Evolutionary conservation across 2,329 filamentous ascomycete genomes (phyloP), one percentile per base, ranked within the genome.

Genomic region (Botrytis hyacinthi): DNA sequence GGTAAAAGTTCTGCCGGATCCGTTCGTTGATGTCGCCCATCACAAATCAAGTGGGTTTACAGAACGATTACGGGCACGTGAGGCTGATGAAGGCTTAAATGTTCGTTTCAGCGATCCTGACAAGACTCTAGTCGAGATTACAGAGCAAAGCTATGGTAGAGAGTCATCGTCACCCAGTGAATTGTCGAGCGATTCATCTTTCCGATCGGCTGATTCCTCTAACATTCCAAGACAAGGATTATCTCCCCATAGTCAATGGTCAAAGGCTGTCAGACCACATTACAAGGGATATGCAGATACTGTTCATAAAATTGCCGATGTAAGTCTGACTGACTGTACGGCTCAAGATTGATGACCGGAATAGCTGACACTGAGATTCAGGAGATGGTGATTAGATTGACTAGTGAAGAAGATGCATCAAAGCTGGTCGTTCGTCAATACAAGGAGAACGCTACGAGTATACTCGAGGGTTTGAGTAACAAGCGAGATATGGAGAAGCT

Each of bases 221-320:
- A 69, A 65, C 73, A 76, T 70, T 66, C 76, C 76, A 40, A 73
- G 75, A 14, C 57, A 68, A 40, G 75, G 77, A 59, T 68, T 62
- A 2, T 62, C 61, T 14, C 61, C 68, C 2, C 74, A 73, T 32
- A 75, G 77, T 20, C 71, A 48, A 16, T 81, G 79, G 78, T 79
- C 78, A 72, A 63, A 76, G 32, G 78, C 78, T 40, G 54, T 80
- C 26, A 74, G 78, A 72, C 78, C 79, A n/a, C 80, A 81, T 74
- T 80, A 81, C 70, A 69, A 63, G 20, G 75, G 74, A n/a, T 44
- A 80, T 37, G 66, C 73, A 26, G 73, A 80, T 44, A 76, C 76
- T 6, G 67, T 80, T 20, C 77, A 80, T 67, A 75, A 74, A n/a
- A 76, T 81, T 73, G 79, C 76, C n/a, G 76, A 80, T 76, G 80